These are phyloP conservation scores for Xylaria sp. DNA, from an alignment of 2,329 filamentous ascomycete species.

Conservation along the genomic window DNA sequence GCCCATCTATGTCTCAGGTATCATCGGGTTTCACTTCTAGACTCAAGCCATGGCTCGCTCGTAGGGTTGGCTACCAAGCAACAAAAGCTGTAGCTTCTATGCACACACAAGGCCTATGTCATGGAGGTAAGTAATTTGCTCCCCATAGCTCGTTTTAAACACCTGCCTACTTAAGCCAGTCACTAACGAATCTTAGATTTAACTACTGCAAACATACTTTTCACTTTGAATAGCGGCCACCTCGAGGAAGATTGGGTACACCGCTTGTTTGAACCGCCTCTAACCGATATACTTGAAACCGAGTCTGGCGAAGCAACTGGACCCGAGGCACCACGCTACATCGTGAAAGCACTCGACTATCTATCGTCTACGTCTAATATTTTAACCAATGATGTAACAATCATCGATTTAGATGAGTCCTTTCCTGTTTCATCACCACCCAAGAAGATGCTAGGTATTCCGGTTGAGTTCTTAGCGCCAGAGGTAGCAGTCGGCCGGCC, in stretches of 20 bases:
- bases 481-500: slow-evolving; percentile 40
- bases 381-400: slow-evolving; percentile 34
- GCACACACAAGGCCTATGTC: slow-evolving; percentile 43
- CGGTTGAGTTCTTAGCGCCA: slow-evolving; percentile 42
- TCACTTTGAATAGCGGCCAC: too few species aligned
- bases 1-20: slow-evolving; percentile 37
- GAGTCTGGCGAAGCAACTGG: slow-evolving; percentile 37
- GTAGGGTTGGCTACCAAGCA: slow-evolving; percentile 30
- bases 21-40: slow-evolving; percentile 34
- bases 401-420: slow-evolving; percentile 27
- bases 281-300: slow-evolving; percentile 30
- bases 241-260: too few species aligned
- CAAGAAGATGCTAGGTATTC: slow-evolving; percentile 38
- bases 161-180: not conserved
- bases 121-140: slow-evolving; percentile 41
- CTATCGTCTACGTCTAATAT: slow-evolving; percentile 33
- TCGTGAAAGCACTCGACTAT: slow-evolving; percentile 41
- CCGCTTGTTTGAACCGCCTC: slow-evolving; percentile 36
- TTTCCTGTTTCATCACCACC: slow-evolving; percentile 40
- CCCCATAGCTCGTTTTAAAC: too few species aligned
- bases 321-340: slow-evolving; percentile 42
- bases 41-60: slow-evolving; percentile 35
- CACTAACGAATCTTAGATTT: too few species aligned
- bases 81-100: slow-evolving; percentile 39
- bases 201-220: too few species aligned